Percentiles rank a stretch among this genome's conserved stretches.
phyloP scores from a whole-genome alignment of 192 early-diverging fungal species.

The Paraglomus occultum region DNA sequence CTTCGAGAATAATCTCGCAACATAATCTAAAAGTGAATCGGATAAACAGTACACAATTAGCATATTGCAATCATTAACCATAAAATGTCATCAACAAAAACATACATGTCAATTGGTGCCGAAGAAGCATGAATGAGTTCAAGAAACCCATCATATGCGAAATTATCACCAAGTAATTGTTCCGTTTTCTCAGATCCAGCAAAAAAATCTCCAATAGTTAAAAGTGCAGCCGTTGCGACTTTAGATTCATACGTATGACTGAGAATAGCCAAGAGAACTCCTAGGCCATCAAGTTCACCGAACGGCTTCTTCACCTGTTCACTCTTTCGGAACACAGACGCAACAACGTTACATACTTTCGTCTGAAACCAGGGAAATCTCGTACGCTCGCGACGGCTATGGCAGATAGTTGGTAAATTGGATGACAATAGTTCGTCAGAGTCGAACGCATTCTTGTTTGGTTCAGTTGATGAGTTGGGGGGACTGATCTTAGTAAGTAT shows the following conservation, averaged over 20 bases:
- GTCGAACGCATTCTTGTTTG: slow-evolving; percentile 5
- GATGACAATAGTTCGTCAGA: slow-evolving; percentile 28
- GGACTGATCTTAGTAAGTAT: slow-evolving; percentile 37
- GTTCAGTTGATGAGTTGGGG: slow-evolving; percentile 28
- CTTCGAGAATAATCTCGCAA: slow-evolving; percentile 42
- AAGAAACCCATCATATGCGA: slow-evolving; percentile 43
- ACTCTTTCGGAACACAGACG: slow-evolving; percentile 38
- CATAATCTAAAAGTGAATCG: slow-evolving; percentile 26
- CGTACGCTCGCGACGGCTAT: slow-evolving; percentile 35
- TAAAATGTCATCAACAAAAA: background rate
- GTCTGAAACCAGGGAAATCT: slow-evolving; percentile 37
- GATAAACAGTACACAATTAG: background rate
- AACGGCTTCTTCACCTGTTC: slow-evolving; percentile 33
- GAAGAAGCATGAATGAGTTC: slow-evolving; percentile 40
- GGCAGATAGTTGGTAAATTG: slow-evolving; percentile 26
- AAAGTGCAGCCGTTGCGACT: slow-evolving; percentile 39
- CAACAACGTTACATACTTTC: slow-evolving; percentile 39
- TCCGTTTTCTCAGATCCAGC: slow-evolving; percentile 39
- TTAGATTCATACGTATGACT: slow-evolving; percentile 37
- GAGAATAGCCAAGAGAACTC: slow-evolving; percentile 37
- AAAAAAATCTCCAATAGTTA: slow-evolving; percentile 43
- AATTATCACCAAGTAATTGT: slow-evolving; percentile 32
- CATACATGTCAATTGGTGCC: slow-evolving; percentile 41
- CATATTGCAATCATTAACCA: too few species aligned
- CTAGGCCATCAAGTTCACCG: slow-evolving; percentile 40